These are phyloP conservation scores for Xylariales sp. DNA, from an alignment of 2,329 filamentous ascomycete genomes.

Conservation along the genomic window DNA sequence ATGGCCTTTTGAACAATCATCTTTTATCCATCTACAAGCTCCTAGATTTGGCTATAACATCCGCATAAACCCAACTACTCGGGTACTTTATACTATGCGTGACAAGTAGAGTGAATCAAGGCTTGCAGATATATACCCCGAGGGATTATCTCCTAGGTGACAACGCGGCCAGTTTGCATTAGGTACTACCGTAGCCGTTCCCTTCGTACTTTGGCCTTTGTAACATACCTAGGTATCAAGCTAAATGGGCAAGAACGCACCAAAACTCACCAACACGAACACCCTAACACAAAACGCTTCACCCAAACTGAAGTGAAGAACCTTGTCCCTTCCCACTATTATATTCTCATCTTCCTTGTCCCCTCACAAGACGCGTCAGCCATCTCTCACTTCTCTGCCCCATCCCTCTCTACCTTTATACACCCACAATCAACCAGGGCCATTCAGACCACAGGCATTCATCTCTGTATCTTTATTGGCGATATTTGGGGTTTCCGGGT, in stretches of 20 bases:
- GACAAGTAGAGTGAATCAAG: not conserved
- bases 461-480: not conserved
- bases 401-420: too few relatives aligned
- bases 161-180: not conserved
- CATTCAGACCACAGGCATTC: not conserved
- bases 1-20: not conserved
- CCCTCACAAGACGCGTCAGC: not conserved
- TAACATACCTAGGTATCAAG: not conserved
- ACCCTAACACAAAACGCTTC: too few relatives aligned
- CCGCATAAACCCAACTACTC: too few relatives aligned
- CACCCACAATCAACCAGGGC: too few relatives aligned
- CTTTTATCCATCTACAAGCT: slow-evolving; percentile 14
- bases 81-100: not conserved
- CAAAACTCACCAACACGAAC: not conserved
- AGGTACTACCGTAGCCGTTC: not conserved
- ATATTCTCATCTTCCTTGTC: too few relatives aligned
- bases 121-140: not conserved
- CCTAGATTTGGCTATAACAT: not conserved
- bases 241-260: not conserved
- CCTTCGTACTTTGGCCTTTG: not conserved
- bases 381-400: too few relatives aligned
- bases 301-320: not conserved
- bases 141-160: not conserved
- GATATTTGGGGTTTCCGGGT: not conserved
- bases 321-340: not conserved